Evolutionary conservation across 257 asterid genomes (phyloP), one percentile per base, ranked within the genome.

Genomic region (Lantana camara): DNA sequence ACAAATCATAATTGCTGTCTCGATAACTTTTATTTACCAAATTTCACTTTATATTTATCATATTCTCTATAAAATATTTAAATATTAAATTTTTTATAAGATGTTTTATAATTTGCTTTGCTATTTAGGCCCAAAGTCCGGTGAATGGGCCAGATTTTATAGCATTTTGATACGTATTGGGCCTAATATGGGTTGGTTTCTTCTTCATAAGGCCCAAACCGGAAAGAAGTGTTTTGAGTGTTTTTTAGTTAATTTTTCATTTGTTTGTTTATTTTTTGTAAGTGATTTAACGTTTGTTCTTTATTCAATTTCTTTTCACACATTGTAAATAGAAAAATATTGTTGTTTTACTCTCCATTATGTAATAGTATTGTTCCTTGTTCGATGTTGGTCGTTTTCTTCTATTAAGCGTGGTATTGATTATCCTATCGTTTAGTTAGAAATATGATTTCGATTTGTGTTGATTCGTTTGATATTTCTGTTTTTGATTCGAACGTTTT

Each of bases 1-100:
- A 40, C 98, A 88, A 72, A 32, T 84, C 57, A 54, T 82, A 13
- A 15, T 81, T 59, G 72, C 75, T 16, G 46, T 86, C 40, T 29
- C 80, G 7, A 16, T 84, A 0, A 73, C 76, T 53, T 64, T 86
- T 63, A 5, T 77, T 66, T 84, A 68, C 54, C 84, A 82, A 48
- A 11, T 86, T 59, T 58, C 73, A 1, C n/a, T 70, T 60, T 73
- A 50, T 51, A 20, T 79, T 75, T 80, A 63, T 67, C 73, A 74
- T 19, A 4, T 48, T 53, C 60, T 73, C 37, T 77, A 45, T 41
- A 63, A 37, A 52, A 6, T 20, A 15, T 29, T 9, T 0, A 24
- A 35, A 24, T 54, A 21, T 57, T 57, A 29, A 35, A 16, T 29
- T 50, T 50, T 24, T 38, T 9, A 50, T 3, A 13, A 51, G 58